A percentile compares a stretch with the other conserved stretches of the same genome.
phyloP scores from a whole-genome alignment of 129 eudicot species.

The Centaurea solstitialis region DNA sequence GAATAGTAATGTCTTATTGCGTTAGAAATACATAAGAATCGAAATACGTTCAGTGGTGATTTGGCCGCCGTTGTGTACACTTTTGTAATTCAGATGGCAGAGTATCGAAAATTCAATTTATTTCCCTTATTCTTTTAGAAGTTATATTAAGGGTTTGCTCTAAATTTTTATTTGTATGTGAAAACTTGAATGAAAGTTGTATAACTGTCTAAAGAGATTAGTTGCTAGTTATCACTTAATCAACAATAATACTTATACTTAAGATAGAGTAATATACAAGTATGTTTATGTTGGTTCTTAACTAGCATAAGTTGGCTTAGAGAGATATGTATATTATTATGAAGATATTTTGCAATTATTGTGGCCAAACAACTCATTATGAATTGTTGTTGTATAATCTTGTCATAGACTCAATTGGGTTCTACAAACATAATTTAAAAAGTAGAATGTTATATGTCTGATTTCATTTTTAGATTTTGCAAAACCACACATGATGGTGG shows the following conservation, averaged over 20 bases:
- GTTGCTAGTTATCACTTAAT: background rate
- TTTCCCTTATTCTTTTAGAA: too few relatives aligned
- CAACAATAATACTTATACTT: background rate
- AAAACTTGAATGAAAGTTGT: background rate
- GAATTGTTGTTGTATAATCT: background rate
- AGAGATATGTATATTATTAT: background rate
- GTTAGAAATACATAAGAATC: background rate
- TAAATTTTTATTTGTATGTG: background rate
- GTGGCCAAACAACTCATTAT: background rate
- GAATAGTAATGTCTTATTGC: background rate
- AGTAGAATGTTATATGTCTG: background rate
- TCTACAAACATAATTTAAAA: background rate
- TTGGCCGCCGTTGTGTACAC: background rate
- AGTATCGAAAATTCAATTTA: background rate
- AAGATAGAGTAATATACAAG: background rate
- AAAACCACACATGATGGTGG: background rate
- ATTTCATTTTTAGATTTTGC: background rate
- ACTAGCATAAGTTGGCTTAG: background rate
- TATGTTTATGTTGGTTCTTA: slow-evolving; percentile 15
- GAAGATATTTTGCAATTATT: slow-evolving; percentile 8
- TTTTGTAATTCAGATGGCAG: background rate
- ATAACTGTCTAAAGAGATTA: background rate
- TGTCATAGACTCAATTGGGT: background rate
- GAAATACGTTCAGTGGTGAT: background rate
- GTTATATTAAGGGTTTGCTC: background rate